Evolutionary conservation across 768 basidiomycete species (phyloP), one percentile per base, ranked within the genome.

Genomic region (Glaciozyma antarctica): DNA sequence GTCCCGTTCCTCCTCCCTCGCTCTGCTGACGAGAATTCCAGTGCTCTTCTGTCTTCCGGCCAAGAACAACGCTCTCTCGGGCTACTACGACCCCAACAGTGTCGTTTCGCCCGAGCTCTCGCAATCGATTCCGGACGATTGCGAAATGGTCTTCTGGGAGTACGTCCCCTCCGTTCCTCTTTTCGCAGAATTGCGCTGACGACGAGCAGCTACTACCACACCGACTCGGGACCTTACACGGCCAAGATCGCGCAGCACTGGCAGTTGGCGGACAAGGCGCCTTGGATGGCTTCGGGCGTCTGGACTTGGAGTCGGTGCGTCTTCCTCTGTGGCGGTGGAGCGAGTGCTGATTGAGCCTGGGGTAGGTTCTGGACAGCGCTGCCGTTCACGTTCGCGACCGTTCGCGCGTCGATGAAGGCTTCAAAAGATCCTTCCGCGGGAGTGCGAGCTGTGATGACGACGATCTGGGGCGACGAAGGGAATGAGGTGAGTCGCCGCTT

Each of bases 381-480:
- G 0, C 72, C 72, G 2, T 73, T 73, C 63, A 71, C 72, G 1
- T 73, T 73, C 43, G 69, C 70, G 21, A 73, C 72, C 1, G 60
- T 71, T 26, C 34, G 61, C 17, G 72, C 72, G 32, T 60, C 51
- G 21, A 68, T 73, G 69, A 68, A 71, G 49, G 72, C 72, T 9
- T 62, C 62, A 26, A 73, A 73, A 30, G 69, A 58, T 1, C 41
- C 61, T 0, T 22, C 34, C 0, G 61, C 65, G 1, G 67, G 72
- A 2, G 65, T 73, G n/a, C 60, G 6, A 61, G 53, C 60, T 63
- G 61, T 66, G 45, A 54, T 54, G 53, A 54, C 53, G 4, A 54
- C 53, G 0, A 71, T 68, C 44, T 73, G 72, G 72, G 72, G 72
- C n/a, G 72, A 73, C 61, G 72, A 73, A 26, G 72, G 72, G 7